phyloP scores from a whole-genome alignment of 495 filamentous ascomycete genomes.

The Sporormia fimetaria region DNA sequence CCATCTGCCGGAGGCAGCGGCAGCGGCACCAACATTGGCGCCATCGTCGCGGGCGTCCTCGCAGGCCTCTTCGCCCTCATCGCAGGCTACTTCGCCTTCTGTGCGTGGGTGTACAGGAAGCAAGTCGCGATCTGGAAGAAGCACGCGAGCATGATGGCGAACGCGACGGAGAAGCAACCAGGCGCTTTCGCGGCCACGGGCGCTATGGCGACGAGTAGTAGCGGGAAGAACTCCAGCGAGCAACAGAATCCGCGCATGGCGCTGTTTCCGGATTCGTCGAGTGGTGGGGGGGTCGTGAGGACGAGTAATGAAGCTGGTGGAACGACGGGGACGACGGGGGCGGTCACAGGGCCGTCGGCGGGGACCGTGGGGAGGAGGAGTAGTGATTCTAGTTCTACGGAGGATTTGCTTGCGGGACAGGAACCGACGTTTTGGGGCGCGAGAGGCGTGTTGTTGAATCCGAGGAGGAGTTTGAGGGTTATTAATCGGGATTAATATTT shows the following conservation, averaged over 20 bases:
- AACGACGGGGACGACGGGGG: conserved; percentile 27
- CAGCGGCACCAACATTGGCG: conserved; percentile 10
- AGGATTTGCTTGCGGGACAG: conserved; percentile 48
- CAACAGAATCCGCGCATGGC: neutral
- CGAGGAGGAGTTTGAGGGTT: conserved; percentile 59
- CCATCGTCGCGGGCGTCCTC: conserved; percentile 39
- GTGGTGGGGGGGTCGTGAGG: neutral
- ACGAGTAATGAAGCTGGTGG: conserved; percentile 6
- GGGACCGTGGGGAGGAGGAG: conserved; percentile 25
- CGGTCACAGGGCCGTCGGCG: neutral
- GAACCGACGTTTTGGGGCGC: conserved; percentile 59
- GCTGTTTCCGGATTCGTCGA: conserved; percentile 2
- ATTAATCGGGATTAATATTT: conserved; percentile 43
- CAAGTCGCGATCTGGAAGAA: conserved; percentile 51
- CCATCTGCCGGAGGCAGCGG: conserved; percentile 24
- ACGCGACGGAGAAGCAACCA: conserved; percentile 8
- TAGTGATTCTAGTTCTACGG: conserved; percentile 34
- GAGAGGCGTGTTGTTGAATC: conserved; percentile 52
- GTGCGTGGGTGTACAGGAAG: conserved; percentile 56
- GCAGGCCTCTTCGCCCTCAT: conserved; percentile 54
- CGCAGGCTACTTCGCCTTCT: conserved; percentile 61
- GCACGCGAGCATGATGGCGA: conserved; percentile 47
- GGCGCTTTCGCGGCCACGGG: conserved; percentile 5
- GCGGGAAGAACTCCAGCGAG: conserved; percentile 12
- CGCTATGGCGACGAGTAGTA: conserved; percentile 7